phyloP scores from a whole-genome alignment of 2,329 filamentous ascomycete genomes.

The Pseudopyricularia javanii region DNA sequence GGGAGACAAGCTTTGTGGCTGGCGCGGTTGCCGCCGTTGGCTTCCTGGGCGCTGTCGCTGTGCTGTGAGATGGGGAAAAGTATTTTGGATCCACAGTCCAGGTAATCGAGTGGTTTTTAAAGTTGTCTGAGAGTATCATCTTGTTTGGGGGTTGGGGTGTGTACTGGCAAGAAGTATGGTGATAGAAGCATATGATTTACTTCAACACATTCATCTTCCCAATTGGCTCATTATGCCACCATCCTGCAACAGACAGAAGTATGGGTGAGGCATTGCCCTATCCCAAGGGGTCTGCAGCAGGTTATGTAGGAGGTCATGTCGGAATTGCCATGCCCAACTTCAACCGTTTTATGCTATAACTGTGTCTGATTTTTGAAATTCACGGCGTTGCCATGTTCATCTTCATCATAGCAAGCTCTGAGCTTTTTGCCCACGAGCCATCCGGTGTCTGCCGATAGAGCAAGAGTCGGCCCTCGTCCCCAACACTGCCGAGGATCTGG shows the following conservation, averaged over 20 bases:
- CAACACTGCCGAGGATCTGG: slow-evolving; percentile 62
- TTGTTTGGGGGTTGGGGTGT: no score
- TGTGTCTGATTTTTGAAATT: not conserved
- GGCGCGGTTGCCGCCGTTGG: slow-evolving; percentile 12
- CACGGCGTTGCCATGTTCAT: slow-evolving; percentile 34
- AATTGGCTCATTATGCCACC: no score
- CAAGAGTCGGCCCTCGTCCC: slow-evolving; percentile 59
- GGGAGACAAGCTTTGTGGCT: slow-evolving; percentile 12
- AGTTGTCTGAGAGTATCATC: no score
- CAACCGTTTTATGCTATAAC: not conserved
- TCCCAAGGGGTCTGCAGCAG: no score
- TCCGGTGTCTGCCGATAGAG: slow-evolving; percentile 49
- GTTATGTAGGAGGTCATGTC: no score
- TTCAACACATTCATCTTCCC: no score
- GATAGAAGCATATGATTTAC: no score
- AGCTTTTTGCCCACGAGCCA: slow-evolving; percentile 46
- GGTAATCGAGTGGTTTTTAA: no score
- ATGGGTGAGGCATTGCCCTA: no score
- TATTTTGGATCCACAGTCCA: no score
- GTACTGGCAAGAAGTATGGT: no score
- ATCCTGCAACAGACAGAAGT: no score
- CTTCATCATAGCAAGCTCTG: slow-evolving; percentile 46
- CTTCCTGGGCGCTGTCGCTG: slow-evolving; percentile 13
- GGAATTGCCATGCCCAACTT: not conserved
- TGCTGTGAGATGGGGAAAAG: slow-evolving; percentile 8